phyloP scores from a whole-genome alignment of 208 protist genomes.

The Leishmania major region DNA sequence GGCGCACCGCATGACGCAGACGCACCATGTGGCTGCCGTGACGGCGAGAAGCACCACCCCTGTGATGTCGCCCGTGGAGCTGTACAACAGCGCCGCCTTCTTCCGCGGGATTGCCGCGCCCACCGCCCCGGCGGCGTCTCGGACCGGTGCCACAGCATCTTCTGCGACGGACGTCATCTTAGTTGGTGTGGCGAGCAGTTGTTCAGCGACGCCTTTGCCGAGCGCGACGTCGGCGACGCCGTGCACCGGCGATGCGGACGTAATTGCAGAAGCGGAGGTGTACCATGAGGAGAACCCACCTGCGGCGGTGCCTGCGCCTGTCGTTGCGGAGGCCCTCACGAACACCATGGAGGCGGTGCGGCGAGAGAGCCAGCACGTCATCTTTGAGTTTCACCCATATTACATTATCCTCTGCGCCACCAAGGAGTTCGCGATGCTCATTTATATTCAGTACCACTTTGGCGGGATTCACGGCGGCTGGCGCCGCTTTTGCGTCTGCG shows the following conservation, averaged over 20 bases:
- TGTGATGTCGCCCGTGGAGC: constrained; percentile 17
- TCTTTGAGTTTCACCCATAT: constrained; percentile 53
- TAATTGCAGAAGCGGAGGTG: not conserved
- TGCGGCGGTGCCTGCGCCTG: constrained; percentile 40
- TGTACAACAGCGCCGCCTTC: constrained; percentile 32
- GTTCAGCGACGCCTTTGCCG: no score
- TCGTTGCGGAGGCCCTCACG: constrained; percentile 42
- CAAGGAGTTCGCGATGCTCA: constrained; percentile 58
- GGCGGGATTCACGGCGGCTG: constrained; percentile 48
- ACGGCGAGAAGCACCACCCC: not conserved
- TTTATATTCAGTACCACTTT: constrained; percentile 70
- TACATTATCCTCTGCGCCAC: constrained; percentile 58
- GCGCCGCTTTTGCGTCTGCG: constrained; percentile 57
- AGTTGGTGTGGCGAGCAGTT: not conserved
- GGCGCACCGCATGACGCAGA: constrained; percentile 21
- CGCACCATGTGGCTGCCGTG: constrained; percentile 17
- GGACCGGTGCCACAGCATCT: not conserved
- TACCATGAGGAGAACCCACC: constrained; percentile 30
- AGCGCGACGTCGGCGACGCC: not conserved
- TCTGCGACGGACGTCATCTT: not conserved
- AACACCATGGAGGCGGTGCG: constrained; percentile 46
- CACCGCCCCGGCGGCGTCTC: not conserved
- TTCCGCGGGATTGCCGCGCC: constrained; percentile 29
- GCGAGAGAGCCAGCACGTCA: constrained; percentile 42
- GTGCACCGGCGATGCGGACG: not conserved